Conservation (phyloP, 164 flowering plant species). For the Liquidambar formosana region DNA sequence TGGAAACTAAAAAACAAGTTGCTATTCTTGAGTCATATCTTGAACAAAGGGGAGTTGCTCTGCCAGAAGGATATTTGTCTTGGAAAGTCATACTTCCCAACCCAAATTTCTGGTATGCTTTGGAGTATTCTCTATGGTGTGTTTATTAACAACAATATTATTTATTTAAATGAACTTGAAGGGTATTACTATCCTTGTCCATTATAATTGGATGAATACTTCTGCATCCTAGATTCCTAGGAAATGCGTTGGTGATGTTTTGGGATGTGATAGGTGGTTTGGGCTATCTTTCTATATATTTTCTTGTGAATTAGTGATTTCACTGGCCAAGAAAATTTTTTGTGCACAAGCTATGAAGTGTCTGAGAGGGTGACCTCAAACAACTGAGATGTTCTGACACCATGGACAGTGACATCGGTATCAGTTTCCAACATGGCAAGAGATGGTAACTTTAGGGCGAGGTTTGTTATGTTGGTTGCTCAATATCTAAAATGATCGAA, state of each 20-base stretch:
- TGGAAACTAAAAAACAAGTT: constrained; percentile 53
- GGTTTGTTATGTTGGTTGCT: too few species aligned
- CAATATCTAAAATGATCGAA: too few species aligned
- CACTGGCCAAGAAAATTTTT: background rate
- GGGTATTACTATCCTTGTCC: background rate
- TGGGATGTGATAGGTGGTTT: too few species aligned
- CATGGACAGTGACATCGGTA: too few species aligned
- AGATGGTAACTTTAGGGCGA: too few species aligned
- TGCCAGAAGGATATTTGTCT: constrained; percentile 74
- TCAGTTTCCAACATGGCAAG: too few species aligned
- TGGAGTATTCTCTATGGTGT: background rate
- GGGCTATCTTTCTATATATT: background rate
- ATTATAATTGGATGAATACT: too few species aligned
- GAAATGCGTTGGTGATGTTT: too few species aligned
- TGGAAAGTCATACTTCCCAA: constrained; percentile 78
- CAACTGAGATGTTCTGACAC: too few species aligned
- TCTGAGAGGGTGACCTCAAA: too few species aligned
- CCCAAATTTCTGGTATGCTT: constrained; percentile 63
- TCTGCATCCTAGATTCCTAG: too few species aligned
- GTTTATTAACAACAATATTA: background rate
- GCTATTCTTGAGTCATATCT: constrained; percentile 84
- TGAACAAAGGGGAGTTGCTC: constrained; percentile 79
- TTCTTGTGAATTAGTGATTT: background rate
- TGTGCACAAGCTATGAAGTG: too few species aligned
- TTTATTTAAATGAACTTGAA: background rate